Percentiles rank a stretch among this genome's conserved stretches.
Evolutionary conservation across 1,139 yeast genomes (phyloP).

Genomic region (Groenewaldozyma sp.): DNA sequence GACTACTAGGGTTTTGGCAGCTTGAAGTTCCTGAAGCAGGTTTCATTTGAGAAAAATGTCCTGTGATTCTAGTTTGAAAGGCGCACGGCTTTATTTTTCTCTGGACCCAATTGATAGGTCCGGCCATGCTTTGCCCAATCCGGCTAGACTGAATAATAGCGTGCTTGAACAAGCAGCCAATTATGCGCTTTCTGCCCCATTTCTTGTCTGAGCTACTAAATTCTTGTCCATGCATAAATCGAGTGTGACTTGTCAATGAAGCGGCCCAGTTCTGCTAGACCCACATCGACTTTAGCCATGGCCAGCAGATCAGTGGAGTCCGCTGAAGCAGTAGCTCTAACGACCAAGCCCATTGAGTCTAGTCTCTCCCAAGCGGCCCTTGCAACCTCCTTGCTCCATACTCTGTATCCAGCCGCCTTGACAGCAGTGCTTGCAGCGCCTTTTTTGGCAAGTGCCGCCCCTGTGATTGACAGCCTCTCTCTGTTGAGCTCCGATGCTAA

Average conservation of each 20-base stretch:
- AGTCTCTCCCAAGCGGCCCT: constrained; percentile 32
- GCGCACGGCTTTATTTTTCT: no score
- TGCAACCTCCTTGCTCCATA: constrained; percentile 28
- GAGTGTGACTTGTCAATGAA: constrained; percentile 25
- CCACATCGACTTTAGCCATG: constrained; percentile 29
- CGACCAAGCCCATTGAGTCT: constrained; percentile 24
- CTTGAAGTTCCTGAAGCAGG: no score
- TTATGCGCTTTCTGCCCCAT: no score
- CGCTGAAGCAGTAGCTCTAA: constrained; percentile 12
- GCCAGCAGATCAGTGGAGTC: constrained; percentile 24
- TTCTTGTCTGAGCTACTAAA: no score
- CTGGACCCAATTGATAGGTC: no score
- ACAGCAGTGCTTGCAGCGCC: constrained; percentile 6
- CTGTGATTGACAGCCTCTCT: constrained; percentile 30
- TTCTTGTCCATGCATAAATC: constrained; percentile 27
- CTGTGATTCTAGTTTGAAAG: no score
- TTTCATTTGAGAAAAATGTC: no score
- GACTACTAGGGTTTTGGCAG: no score
- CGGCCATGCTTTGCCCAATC: no score
- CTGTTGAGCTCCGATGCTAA: constrained; percentile 43
- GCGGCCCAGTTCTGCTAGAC: constrained; percentile 26
- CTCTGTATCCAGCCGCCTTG: constrained; percentile 25
- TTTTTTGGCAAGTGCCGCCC: constrained; percentile 4
- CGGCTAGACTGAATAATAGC: no score
- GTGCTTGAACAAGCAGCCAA: no score